Base-by-base conservation (phyloP, 768 basidiomycete genomes). In the Hypholoma sublateritium region DNA sequence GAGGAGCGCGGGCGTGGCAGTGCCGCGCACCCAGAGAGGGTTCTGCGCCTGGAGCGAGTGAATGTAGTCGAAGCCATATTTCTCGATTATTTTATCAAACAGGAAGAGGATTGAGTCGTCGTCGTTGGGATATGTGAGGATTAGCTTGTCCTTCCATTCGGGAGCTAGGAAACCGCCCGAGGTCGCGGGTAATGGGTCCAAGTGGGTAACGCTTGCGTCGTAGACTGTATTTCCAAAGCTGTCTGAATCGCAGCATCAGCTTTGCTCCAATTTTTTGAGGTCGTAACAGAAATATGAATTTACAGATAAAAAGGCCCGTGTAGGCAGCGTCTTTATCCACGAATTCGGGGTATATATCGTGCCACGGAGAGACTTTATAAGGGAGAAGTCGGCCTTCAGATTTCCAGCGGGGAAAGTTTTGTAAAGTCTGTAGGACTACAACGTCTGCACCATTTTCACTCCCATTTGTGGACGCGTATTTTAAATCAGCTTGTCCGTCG, bases 101-200 rank as follows among this genome's bases (percentile, higher is more conserved):
- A 68, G 62, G 47, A 62, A 68, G 39, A 68, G 61, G 24, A 68
- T 60, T 4, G 67, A 64, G 53, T 68, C 67, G 53, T 68, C 67
- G 55, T 68, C 67, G 56, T 68, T 68, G 21, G 67, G 67, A 36
- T 66, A 68, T 14, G 67, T 61, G 22, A 66, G 64, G 22, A 56
- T 55, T 36, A 66, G 56, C 16, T 61, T 59, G 35, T 56, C 50
- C 19, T 32, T 12, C 49, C 55, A 59, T 50, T 56, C 36, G 19
- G 59, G 55, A 21, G 56, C 39, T 35, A 65, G 59, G 45, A 60
- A 67, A 3, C 55, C 63, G 9, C 39, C 14, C 21, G 56, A 63
- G 3, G 45, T 56, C 14, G 49, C 41, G 6, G 62, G 63, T 22
- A 59, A 46, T 8, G 58, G 45, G 28, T 42, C 17, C 24, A 48